Evolutionary conservation across 768 basidiomycete species (phyloP), one percentile per base, ranked within the genome.

Genomic region (Pleurotus tuoliensis): DNA sequence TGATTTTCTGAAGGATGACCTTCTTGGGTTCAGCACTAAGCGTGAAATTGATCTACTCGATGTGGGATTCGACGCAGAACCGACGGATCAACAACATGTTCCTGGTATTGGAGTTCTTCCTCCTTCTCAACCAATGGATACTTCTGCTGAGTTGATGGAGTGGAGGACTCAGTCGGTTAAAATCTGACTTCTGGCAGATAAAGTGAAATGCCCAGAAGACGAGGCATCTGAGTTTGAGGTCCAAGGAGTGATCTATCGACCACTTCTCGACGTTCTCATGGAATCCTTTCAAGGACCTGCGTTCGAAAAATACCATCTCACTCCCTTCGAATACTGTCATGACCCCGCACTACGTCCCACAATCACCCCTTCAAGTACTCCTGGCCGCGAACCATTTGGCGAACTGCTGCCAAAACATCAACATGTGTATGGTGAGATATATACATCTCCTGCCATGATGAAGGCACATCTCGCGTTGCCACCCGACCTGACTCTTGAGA

Each of bases 141-240:
- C 48, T 3, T 16, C 9, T 43, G 39, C 4, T 24, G 9, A 48
- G 25, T 64, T 4, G 18, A 43, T 58, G 57, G 63, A 60, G 0
- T 72, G 71, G 69, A 62, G 44, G 5, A 59, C 55, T 18, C 55
- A 49, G 0, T 61, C 56, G 12, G 67, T 67, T 16, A 64, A 55
- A 56, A 68, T 63, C 27, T 49, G 24, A 8, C 67, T 62, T 30
- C 72, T 56, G 2, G 56, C 57, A 8, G 62, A 63, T 3, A 34
- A 59, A 3, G 45, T 59, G 5, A 64, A 59, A 22, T 58, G 63
- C n/a, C 1, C 6, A 3, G 70, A 74, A 52, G 61, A 18, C 0
- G 58, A 58, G 15, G 71, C 72, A 3, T 71, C 70, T 0, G 52
- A 55, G 2, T 67, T 74, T 40, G 51, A 62, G 8, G 63, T 78